phyloP scores from a whole-genome alignment of 345 rosid species.

The Cardamine resedifolia region DNA sequence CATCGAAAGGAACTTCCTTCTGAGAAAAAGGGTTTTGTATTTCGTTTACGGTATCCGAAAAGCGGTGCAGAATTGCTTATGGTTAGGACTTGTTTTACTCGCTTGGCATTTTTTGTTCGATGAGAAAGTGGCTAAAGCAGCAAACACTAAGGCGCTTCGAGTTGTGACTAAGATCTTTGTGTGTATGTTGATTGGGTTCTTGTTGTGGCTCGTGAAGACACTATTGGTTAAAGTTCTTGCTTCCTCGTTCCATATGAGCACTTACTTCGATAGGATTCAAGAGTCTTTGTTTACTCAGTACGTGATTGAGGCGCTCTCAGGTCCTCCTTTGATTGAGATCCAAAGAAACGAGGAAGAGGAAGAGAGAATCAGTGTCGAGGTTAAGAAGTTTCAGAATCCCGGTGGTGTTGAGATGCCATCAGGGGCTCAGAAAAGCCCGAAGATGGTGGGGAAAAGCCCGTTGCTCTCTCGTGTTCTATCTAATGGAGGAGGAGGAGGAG shows the following conservation, averaged over 20 bases:
- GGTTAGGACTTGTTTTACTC: slow-evolving; percentile 66
- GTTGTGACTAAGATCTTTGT: slow-evolving; percentile 55
- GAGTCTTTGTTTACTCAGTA: slow-evolving; percentile 67
- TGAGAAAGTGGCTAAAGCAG: slow-evolving; percentile 44
- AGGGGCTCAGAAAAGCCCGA: slow-evolving; percentile 37
- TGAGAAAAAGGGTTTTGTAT: slow-evolving; percentile 64
- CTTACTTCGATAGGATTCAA: slow-evolving; percentile 73
- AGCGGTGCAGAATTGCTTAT: slow-evolving; percentile 63
- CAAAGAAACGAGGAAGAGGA: slow-evolving; percentile 50
- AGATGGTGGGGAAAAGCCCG: slow-evolving; percentile 35
- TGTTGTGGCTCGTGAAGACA: slow-evolving; percentile 68
- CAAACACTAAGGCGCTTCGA: slow-evolving; percentile 28
- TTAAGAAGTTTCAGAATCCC: slow-evolving; percentile 44
- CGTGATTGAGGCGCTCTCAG: slow-evolving; percentile 62
- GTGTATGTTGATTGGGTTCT: slow-evolving; percentile 54
- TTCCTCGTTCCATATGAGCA: slow-evolving; percentile 66
- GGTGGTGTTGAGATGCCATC: slow-evolving; percentile 30
- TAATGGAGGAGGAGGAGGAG: slow-evolving; percentile 37
- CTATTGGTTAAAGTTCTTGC: slow-evolving; percentile 68
- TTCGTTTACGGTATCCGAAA: slow-evolving; percentile 67
- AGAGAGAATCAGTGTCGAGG: slow-evolving; percentile 46
- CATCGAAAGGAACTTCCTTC: slow-evolving; percentile 63
- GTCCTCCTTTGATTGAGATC: slow-evolving; percentile 64
- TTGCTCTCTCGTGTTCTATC: slow-evolving; percentile 42
- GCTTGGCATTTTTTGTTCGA: slow-evolving; percentile 70